Evolutionary conservation across 345 rosid species (phyloP).

Genomic region (Pseudoturritis turrita): DNA sequence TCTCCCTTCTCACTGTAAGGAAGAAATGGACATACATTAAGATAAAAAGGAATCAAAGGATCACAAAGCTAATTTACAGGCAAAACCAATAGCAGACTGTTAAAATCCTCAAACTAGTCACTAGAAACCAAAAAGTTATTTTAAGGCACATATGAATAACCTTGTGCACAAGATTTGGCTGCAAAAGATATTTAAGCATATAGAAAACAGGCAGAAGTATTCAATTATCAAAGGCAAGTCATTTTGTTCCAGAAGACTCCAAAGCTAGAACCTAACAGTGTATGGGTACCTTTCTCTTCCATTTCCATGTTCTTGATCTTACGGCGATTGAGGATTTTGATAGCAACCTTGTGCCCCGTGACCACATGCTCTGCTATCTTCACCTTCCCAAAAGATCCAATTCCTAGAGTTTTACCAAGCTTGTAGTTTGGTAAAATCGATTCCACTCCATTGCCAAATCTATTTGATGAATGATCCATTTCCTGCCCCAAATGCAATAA

Average conservation of each 20-base stretch:
- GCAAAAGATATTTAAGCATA: background rate
- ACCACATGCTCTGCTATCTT: conserved; percentile 82
- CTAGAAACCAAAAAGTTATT: background rate
- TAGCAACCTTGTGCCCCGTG: conserved; percentile 89
- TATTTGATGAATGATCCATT: conserved; percentile 54
- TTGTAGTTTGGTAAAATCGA: conserved; percentile 58
- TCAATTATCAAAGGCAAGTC: background rate
- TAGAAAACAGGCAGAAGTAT: background rate
- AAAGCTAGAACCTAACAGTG: background rate
- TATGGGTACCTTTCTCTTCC: conserved; percentile 82
- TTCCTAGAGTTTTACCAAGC: conserved; percentile 83
- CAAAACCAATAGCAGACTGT: background rate
- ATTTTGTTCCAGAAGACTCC: background rate
- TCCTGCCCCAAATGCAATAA: conserved; percentile 14
- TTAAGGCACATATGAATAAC: background rate
- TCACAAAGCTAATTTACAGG: background rate
- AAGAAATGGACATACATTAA: background rate
- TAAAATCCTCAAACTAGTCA: background rate
- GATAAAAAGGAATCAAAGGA: background rate
- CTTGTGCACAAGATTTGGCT: background rate
- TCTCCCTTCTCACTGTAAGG: conserved; percentile 80
- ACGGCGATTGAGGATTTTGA: conserved; percentile 89
- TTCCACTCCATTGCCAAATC: conserved; percentile 52
- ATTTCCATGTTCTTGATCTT: conserved; percentile 73
- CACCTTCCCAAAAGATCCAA: conserved; percentile 93